Evolutionary conservation across 768 basidiomycete genomes (phyloP).

Genomic region (Naganishia antarctica): DNA sequence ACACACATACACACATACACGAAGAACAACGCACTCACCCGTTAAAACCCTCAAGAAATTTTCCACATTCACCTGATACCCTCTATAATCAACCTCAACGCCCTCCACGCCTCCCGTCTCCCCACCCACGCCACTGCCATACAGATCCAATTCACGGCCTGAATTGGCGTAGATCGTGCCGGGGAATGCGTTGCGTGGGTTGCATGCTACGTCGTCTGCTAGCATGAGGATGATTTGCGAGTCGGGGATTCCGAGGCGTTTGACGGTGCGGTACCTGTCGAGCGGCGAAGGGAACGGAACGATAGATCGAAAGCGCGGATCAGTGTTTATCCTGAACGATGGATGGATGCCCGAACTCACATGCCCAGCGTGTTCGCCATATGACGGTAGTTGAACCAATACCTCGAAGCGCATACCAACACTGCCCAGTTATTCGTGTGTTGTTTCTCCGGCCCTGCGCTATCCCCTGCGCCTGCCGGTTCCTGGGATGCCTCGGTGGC

Average conservation of each 20-base stretch:
- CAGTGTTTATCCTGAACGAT: neutral
- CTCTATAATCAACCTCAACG: conserved; percentile 96
- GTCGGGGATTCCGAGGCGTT: conserved; percentile 94
- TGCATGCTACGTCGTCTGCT: conserved; percentile 92
- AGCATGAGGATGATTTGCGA: conserved; percentile 99
- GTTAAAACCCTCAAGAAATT: conserved; percentile 88
- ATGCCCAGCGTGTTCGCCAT: conserved; percentile 98
- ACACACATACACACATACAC: conserved; percentile 59
- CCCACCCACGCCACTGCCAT: conserved; percentile 54
- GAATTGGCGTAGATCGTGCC: conserved; percentile 88
- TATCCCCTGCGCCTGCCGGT: conserved; percentile 1
- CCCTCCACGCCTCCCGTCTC: conserved; percentile 55
- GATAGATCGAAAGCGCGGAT: neutral
- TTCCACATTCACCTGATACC: conserved; percentile 96
- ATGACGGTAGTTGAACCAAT: conserved; percentile 99
- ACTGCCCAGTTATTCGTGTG: conserved; percentile 99
- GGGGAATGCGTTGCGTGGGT: conserved; percentile 82
- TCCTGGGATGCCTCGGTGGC: neutral
- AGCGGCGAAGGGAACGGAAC: neutral
- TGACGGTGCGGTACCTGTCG: conserved; percentile 90
- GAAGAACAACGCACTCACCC: conserved; percentile 56
- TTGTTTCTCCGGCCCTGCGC: conserved; percentile 25
- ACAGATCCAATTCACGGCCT: conserved; percentile 75
- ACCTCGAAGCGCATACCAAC: conserved; percentile 83
- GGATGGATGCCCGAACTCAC: conserved; percentile 53